Evolutionary conservation across 2,329 filamentous ascomycete species (phyloP).

Genomic region (Phoma sp.): DNA sequence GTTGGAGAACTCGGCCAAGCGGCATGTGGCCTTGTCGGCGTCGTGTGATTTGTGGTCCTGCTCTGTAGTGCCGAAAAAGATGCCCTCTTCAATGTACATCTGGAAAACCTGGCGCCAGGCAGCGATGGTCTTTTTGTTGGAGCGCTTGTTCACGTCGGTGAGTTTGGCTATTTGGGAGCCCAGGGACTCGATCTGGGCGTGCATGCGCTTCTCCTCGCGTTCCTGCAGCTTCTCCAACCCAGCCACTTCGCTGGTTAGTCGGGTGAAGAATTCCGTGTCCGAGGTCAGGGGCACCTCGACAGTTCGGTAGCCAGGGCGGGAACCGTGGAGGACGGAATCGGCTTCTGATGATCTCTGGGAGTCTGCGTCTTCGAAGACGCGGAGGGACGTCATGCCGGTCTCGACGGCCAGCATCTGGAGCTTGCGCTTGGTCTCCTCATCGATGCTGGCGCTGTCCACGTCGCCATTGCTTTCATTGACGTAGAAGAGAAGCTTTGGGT

Average conservation of each 20-base stretch:
- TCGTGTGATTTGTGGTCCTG: slow-evolving; percentile 71
- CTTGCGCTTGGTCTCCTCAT: slow-evolving; percentile 68
- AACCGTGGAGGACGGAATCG: slow-evolving; percentile 4
- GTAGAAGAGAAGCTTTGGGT: slow-evolving; percentile 73
- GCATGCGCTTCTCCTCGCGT: slow-evolving; percentile 69
- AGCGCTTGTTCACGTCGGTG: slow-evolving; percentile 68
- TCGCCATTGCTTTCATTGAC: slow-evolving; percentile 71
- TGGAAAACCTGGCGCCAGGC: slow-evolving; percentile 84
- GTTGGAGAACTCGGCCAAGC: slow-evolving; percentile 75
- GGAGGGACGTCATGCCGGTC: slow-evolving; percentile 51
- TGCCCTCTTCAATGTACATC: slow-evolving; percentile 76
- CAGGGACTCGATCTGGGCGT: slow-evolving; percentile 66
- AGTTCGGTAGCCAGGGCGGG: slow-evolving; percentile 44
- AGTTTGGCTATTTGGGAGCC: slow-evolving; percentile 69
- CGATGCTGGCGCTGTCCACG: slow-evolving; percentile 71
- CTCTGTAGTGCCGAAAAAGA: slow-evolving; percentile 84
- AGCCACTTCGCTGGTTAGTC: slow-evolving; percentile 73
- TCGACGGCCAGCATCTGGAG: slow-evolving; percentile 65
- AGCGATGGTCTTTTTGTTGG: slow-evolving; percentile 68
- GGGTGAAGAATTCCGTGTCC: slow-evolving; percentile 79
- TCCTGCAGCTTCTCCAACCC: slow-evolving; percentile 72
- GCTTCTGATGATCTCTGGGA: slow-evolving; percentile 11
- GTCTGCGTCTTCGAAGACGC: slow-evolving; percentile 35
- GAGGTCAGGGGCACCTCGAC: slow-evolving; percentile 80
- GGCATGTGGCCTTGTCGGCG: slow-evolving; percentile 68